phyloP scores from a whole-genome alignment of 2,329 filamentous ascomycete genomes.

The Knufia fluminis region DNA sequence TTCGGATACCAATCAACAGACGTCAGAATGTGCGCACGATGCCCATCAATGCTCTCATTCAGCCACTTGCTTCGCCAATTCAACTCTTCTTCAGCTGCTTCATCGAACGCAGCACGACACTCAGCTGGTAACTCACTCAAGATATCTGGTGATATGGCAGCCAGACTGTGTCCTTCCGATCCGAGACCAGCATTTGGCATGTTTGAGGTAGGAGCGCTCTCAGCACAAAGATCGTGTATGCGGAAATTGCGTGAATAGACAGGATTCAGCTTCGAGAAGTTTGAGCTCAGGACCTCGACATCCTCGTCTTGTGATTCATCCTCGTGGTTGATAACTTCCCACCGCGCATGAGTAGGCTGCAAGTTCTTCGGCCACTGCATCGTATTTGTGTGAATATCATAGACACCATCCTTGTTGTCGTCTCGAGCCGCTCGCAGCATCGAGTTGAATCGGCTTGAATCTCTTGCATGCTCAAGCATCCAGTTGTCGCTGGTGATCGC shows the following conservation, averaged over 20 bases:
- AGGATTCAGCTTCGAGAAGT: slow-evolving; percentile 47
- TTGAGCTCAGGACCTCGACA: slow-evolving; percentile 24
- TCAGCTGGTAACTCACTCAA: slow-evolving; percentile 36
- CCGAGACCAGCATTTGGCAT: slow-evolving; percentile 48
- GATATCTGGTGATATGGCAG: slow-evolving; percentile 33
- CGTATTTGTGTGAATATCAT: slow-evolving; percentile 87
- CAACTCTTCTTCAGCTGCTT: slow-evolving; percentile 54
- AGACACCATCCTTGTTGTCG: slow-evolving; percentile 64
- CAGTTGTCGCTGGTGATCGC: slow-evolving; percentile 90
- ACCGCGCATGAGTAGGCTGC: slow-evolving; percentile 79
- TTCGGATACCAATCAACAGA: slow-evolving; percentile 24
- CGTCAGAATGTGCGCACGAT: slow-evolving; percentile 26
- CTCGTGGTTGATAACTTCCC: slow-evolving; percentile 50
- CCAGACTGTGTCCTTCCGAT: slow-evolving; percentile 32
- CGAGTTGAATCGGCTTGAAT: slow-evolving; percentile 82
- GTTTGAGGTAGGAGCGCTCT: slow-evolving; percentile 49
- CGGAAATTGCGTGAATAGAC: slow-evolving; percentile 53
- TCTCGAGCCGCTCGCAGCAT: slow-evolving; percentile 59
- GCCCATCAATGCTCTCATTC: slow-evolving; percentile 52
- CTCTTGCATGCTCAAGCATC: slow-evolving; percentile 89
- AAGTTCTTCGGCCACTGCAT: slow-evolving; percentile 81
- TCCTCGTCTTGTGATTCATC: slow-evolving; percentile 16
- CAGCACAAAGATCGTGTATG: slow-evolving; percentile 52
- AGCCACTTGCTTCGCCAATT: slow-evolving; percentile 69
- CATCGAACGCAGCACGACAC: slow-evolving; percentile 63